A percentile compares a stretch with the other conserved stretches of the same genome.
Conservation (phyloP, 371 early-diverging fungal genomes). For the Apophysomyces sp. region DNA sequence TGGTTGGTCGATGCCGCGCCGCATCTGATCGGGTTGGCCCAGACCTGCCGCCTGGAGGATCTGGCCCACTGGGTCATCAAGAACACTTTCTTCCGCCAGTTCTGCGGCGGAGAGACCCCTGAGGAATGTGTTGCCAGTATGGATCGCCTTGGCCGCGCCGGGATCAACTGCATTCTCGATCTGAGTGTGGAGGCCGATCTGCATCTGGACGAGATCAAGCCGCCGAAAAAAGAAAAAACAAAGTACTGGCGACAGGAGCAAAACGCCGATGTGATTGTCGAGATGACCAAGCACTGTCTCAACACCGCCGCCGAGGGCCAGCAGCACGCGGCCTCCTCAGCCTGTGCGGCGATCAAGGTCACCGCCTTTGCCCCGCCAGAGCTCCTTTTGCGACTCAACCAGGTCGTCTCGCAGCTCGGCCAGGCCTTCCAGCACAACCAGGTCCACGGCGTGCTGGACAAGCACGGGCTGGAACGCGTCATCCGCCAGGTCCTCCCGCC, state of each 20-base stretch:
- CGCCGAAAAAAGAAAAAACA: conserved; percentile 31
- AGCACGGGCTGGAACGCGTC: conserved; percentile 29
- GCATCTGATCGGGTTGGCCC: conserved; percentile 56
- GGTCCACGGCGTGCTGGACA: conserved; percentile 44
- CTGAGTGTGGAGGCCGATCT: conserved; percentile 89
- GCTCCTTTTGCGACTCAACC: conserved; percentile 68
- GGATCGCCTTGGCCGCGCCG: conserved; percentile 60
- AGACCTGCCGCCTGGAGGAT: conserved; percentile 55
- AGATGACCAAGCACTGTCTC: conserved; percentile 63
- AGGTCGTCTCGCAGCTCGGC: conserved; percentile 31
- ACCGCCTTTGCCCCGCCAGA: conserved; percentile 80
- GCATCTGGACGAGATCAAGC: conserved; percentile 37
- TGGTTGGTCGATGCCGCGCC: conserved; percentile 72
- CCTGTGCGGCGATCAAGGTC: conserved; percentile 82
- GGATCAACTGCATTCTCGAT: conserved; percentile 89
- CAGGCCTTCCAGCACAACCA: conserved; percentile 44
- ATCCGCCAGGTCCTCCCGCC: conserved; percentile 36
- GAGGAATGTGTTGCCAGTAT: conserved; percentile 86
- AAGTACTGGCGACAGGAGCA: conserved; percentile 32
- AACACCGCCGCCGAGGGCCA: conserved; percentile 63
- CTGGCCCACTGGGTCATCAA: conserved; percentile 73
- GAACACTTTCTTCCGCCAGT: conserved; percentile 87
- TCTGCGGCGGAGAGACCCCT: conserved; percentile 93
- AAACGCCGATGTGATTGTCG: conserved; percentile 65
- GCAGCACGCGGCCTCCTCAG: conserved; percentile 48